Evolutionary conservation across 257 asterid species (phyloP).

Genomic region (Petunia axillaris): DNA sequence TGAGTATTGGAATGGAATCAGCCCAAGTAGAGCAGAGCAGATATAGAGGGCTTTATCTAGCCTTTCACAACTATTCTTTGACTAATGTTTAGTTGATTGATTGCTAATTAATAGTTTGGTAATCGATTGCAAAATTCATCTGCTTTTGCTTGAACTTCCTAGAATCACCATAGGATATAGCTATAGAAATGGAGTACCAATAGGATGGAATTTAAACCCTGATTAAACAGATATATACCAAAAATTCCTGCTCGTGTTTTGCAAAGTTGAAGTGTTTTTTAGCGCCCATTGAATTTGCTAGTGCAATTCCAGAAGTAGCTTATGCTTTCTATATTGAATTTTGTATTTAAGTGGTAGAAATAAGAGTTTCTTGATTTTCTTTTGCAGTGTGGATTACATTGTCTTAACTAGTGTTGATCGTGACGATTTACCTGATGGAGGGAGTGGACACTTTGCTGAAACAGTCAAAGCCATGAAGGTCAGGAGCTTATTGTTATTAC

Average conservation of each 20-base stretch:
- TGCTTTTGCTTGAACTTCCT: background rate
- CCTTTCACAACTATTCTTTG: background rate
- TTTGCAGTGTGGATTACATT: slow-evolving; percentile 88
- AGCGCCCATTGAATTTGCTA: background rate
- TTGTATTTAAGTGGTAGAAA: background rate
- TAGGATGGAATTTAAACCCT: background rate
- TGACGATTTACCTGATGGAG: slow-evolving; percentile 96
- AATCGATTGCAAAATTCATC: background rate
- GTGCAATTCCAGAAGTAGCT: background rate
- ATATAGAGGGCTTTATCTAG: background rate
- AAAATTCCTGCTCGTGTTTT: background rate
- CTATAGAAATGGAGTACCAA: background rate
- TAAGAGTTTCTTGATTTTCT: slow-evolving; percentile 26
- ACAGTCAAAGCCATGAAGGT: slow-evolving; percentile 96
- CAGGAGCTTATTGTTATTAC: background rate
- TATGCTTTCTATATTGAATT: background rate
- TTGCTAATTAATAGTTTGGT: background rate
- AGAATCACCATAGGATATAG: background rate
- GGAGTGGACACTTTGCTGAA: slow-evolving; percentile 95
- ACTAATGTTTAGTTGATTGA: background rate
- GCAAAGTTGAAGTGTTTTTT: background rate
- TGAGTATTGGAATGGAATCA: background rate
- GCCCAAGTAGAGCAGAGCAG: background rate
- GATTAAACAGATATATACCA: background rate
- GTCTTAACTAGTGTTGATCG: slow-evolving; percentile 96